These are phyloP conservation scores for Trametes hirsuta DNA, from an alignment of 1,284 basidiomycete species.

Conservation along the genomic window DNA sequence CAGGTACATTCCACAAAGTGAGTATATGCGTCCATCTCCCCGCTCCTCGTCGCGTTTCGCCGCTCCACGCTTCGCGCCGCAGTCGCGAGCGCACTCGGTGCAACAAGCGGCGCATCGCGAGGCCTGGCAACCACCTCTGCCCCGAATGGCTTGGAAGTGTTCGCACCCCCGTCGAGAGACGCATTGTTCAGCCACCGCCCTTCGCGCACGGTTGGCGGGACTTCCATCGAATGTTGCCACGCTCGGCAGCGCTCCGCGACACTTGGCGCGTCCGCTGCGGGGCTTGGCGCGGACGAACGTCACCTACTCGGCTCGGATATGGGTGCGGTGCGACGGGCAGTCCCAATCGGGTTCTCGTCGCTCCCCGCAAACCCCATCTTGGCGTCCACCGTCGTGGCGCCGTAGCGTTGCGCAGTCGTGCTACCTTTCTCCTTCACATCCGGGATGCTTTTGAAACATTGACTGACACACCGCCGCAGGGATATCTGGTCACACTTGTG, in stretches of 20 bases:
- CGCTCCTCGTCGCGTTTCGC: not conserved
- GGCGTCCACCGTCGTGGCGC: not conserved
- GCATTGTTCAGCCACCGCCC: not conserved
- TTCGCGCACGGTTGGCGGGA: not conserved
- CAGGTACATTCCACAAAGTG: slow-evolving; percentile 80
- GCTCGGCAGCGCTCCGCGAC: not conserved
- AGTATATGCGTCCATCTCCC: slow-evolving; percentile 14
- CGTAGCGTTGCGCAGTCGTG: not conserved
- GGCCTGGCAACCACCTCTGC: not conserved
- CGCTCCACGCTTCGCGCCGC: not conserved
- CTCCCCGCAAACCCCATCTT: not conserved
- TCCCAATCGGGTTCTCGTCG: not conserved
- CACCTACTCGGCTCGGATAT: slow-evolving; percentile 1
- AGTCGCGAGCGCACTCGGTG: not conserved
- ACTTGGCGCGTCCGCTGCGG: slow-evolving; percentile 7
- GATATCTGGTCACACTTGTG: slow-evolving; percentile 72
- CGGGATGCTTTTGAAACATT: not conserved
- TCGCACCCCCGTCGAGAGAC: not conserved
- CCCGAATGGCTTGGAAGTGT: not conserved
- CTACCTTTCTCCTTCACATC: not conserved
- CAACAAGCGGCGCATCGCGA: not conserved
- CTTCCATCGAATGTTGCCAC: slow-evolving; percentile 1
- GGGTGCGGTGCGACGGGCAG: slow-evolving; percentile 5
- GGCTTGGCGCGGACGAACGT: slow-evolving; percentile 8
- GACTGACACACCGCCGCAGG: slow-evolving; percentile 43